A percentile compares a stretch with the other conserved stretches of the same genome.
phyloP scores from a whole-genome alignment of 2,329 filamentous ascomycete species.

The Pseudogymnoascus sp. region DNA sequence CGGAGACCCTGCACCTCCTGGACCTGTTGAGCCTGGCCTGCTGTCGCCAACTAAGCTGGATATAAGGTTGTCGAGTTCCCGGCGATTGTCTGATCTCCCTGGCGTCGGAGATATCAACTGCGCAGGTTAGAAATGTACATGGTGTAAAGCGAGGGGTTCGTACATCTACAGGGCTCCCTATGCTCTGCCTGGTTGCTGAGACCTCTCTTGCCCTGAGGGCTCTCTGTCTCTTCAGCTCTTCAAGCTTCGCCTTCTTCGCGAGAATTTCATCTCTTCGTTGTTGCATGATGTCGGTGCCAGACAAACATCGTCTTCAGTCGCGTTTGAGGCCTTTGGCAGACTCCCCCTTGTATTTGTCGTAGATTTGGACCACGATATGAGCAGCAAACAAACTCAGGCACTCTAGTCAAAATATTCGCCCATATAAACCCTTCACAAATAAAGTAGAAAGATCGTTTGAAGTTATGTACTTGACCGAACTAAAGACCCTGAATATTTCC shows the following conservation, averaged over 20 bases:
- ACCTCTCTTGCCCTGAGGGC: conserved; percentile 75
- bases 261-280: conserved; percentile 89
- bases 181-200: conserved; percentile 59
- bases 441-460: neutral
- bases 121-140: neutral
- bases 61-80: conserved; percentile 80
- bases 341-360: conserved; percentile 5
- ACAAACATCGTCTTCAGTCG: conserved; percentile 7
- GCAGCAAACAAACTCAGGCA: neutral
- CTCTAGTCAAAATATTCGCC: neutral
- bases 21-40: conserved; percentile 60
- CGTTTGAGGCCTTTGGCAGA: conserved; percentile 7
- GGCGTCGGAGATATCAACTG: conserved; percentile 65
- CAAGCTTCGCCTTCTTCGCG: conserved; percentile 94
- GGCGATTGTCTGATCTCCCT: conserved; percentile 58
- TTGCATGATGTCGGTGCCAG: conserved; percentile 44
- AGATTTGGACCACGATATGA: neutral
- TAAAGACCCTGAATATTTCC: conserved; percentile 8
- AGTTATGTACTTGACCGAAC: neutral
- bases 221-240: conserved; percentile 87
- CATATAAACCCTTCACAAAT: neutral
- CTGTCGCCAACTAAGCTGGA: conserved; percentile 75
- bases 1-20: conserved; percentile 58
- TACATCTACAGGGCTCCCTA: conserved; percentile 67
- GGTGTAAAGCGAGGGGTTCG: conserved; percentile 23